Evolutionary conservation across 2,329 filamentous ascomycete species (phyloP).

Genomic region (Periconia macrospinosa): DNA sequence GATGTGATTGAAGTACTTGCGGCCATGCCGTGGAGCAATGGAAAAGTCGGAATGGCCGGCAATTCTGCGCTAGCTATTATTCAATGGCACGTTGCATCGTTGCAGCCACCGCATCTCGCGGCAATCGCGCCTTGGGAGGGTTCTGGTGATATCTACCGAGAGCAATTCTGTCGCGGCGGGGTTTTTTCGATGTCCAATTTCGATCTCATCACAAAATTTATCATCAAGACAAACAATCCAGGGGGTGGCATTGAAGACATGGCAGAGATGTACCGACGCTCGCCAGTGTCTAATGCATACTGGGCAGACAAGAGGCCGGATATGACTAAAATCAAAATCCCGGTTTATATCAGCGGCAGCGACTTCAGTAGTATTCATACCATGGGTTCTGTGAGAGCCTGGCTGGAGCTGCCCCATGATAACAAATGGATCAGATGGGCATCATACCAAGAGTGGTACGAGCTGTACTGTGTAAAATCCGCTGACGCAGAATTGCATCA

Average conservation of each 20-base stretch:
- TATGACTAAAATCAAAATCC: slow-evolving; percentile 21
- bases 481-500: slow-evolving; percentile 15
- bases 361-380: slow-evolving; percentile 21
- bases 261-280: slow-evolving; percentile 44
- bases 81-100: slow-evolving; percentile 49
- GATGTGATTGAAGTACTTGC: slow-evolving; percentile 50
- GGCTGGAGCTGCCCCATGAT: slow-evolving; percentile 14
- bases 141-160: slow-evolving; percentile 51
- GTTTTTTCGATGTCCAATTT: slow-evolving; percentile 40
- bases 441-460: slow-evolving; percentile 24
- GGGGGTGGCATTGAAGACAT: slow-evolving; percentile 43
- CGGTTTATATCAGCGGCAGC: slow-evolving; percentile 20
- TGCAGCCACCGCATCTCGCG: slow-evolving; percentile 47
- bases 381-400: slow-evolving; percentile 20
- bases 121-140: slow-evolving; percentile 54
- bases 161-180: slow-evolving; percentile 48
- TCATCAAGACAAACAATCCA: slow-evolving; percentile 30
- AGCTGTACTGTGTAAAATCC: slow-evolving; percentile 15
- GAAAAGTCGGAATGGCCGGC: slow-evolving; percentile 48
- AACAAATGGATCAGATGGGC: slow-evolving; percentile 26
- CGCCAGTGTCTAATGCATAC: slow-evolving; percentile 26
- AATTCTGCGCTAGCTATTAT: slow-evolving; percentile 49
- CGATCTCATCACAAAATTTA: slow-evolving; percentile 43
- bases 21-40: slow-evolving; percentile 49
- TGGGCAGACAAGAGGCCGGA: slow-evolving; percentile 25